Base-by-base conservation (phyloP, 345 rosid genomes). In the Dipteronia dyeriana region DNA sequence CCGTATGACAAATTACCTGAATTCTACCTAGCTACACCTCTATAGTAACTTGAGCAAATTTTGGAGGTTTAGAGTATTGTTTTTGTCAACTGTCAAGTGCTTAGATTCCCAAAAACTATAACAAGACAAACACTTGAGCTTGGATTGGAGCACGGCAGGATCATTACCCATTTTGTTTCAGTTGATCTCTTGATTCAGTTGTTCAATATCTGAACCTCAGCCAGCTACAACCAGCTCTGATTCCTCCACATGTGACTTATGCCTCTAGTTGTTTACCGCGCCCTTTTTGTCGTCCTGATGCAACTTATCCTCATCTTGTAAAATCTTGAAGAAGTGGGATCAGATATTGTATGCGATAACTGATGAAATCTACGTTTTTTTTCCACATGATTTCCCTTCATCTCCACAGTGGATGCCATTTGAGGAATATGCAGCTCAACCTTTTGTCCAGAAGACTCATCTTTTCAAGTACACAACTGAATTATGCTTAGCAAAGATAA, bases 401-500 rank as follows among this genome's bases (percentile, higher is more conserved):
- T 74, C 19, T 29, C 60, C 45, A 43, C 74, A 94, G 97, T 92
- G 98, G 98, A 86, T 94, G 93, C 88, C 84, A 4, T 65, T 88
- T 7, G 93, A 91, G 80, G 94, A 91, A 79, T 94, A 83, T 70
- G 97, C 92, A 67, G 82, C 90, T 70, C 95, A 94, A 78, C 95
- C 95, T 71, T 74, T 85, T 6, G 82, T 80, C 51, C 84, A 85
- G 64, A 84, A 87, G 84, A 82, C 86, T 60, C 89, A 82, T 0
- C 80, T 90, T 60, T 88, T 87, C 82, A 79, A 81, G 79, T 82
- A 70, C 70, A 83, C 86, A 23, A 82, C 76, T 17, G 70, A 79
- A 31, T 71, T 92, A 76, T 90, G 91, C 86, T 68, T 81, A 39
- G 82, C 85, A 60, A 92, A 92, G 83, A 66, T 78, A 70, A 88